A percentile compares a stretch with the other conserved stretches of the same genome.
phyloP scores from a whole-genome alignment of 1,284 basidiomycete species.

The Ceratobasidium sp. region DNA sequence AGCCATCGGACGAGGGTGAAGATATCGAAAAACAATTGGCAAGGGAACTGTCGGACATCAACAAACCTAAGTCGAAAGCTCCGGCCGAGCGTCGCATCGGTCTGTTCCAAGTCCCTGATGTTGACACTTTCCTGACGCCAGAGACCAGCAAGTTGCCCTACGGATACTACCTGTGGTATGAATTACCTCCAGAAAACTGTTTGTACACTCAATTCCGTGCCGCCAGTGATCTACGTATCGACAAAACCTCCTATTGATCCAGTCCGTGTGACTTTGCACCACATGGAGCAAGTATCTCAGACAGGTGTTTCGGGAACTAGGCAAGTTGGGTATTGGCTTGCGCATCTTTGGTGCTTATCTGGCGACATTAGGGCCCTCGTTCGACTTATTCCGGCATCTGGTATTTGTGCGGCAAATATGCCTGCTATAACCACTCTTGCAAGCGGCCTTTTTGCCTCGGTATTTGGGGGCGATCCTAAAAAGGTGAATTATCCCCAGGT shows the following conservation, averaged over 20 bases:
- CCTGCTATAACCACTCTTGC: conserved; percentile 76
- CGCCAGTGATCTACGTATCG: conserved; percentile 79
- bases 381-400: conserved; percentile 78
- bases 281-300: conserved; percentile 71
- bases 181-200: conserved; percentile 47
- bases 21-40: conserved; percentile 75
- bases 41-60: conserved; percentile 76
- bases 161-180: conserved; percentile 81
- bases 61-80: conserved; percentile 63
- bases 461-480: conserved; percentile 65
- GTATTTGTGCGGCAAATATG: conserved; percentile 73
- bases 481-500: conserved; percentile 55
- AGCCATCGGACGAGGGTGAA: conserved; percentile 51
- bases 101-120: conserved; percentile 57
- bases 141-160: conserved; percentile 74
- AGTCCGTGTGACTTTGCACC: conserved; percentile 74
- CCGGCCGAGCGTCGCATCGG: conserved; percentile 73
- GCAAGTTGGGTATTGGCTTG: conserved; percentile 58
- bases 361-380: conserved; percentile 68
- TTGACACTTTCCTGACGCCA: conserved; percentile 30
- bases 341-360: background rate
- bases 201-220: conserved; percentile 23
- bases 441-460: conserved; percentile 65
- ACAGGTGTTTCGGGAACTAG: conserved; percentile 76
- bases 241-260: conserved; percentile 82